A percentile compares a stretch with the other conserved stretches of the same genome.
Conservation (phyloP, 1,139 yeast species). For the Yamadazyma sp. region DNA sequence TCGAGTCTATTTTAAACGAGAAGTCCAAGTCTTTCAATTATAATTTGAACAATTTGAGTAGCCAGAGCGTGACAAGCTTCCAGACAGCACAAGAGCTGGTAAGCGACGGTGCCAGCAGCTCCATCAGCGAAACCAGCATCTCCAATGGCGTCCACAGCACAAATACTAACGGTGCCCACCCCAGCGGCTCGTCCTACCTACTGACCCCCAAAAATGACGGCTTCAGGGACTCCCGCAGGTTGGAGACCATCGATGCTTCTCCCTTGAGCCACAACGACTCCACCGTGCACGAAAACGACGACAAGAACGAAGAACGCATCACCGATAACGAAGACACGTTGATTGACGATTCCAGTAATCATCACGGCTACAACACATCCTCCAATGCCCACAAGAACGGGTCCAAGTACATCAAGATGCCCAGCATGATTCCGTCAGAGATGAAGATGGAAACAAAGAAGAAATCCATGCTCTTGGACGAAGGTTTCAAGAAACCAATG, state of each 20-base stretch:
- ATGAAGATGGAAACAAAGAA: conserved; percentile 6
- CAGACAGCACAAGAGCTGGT: conserved; percentile 15
- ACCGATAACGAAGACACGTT: conserved; percentile 28
- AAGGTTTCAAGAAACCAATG: not conserved
- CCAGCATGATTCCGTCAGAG: conserved; percentile 15
- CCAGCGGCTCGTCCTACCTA: too few species aligned
- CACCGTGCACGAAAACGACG: conserved; percentile 15
- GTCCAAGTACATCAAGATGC: conserved; percentile 17
- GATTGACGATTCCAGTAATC: conserved; percentile 17
- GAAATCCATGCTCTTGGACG: conserved; percentile 3
- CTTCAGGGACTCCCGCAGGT: not conserved
- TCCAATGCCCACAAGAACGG: conserved; percentile 4
- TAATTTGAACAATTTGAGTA: conserved; percentile 13
- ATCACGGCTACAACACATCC: not conserved
- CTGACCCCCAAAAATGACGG: too few species aligned
- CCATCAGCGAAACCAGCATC: not conserved
- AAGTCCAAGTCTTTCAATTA: conserved; percentile 20
- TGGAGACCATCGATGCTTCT: conserved; percentile 14
- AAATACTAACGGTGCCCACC: too few species aligned
- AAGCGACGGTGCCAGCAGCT: not conserved
- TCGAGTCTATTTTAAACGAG: conserved; percentile 47
- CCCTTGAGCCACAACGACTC: conserved; percentile 16
- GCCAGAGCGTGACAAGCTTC: conserved; percentile 12
- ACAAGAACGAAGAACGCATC: conserved; percentile 5
- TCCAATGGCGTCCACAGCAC: not conserved